Conservation (phyloP, 345 rosid species). For the Ricinus communis region DNA sequence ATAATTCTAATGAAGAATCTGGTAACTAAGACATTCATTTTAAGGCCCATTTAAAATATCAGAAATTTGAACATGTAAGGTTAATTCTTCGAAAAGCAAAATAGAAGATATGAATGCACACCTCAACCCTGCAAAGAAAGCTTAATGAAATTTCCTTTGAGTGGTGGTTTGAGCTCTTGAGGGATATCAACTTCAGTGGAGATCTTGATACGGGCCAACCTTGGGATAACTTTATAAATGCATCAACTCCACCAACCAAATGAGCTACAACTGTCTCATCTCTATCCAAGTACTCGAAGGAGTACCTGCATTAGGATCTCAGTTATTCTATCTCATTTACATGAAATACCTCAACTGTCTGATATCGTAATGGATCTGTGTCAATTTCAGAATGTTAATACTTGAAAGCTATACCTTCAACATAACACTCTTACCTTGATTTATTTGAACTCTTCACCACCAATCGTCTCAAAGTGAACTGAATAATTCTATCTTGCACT, state of each 20-base stretch:
- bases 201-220: conserved; percentile 68
- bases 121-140: conserved; percentile 65
- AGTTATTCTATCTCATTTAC: conserved; percentile 1
- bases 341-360: too few species aligned
- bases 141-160: conserved; percentile 54
- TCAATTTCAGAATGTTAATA: neutral
- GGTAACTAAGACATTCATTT: neutral
- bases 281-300: conserved; percentile 61
- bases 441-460: conserved; percentile 52
- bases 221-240: conserved; percentile 51
- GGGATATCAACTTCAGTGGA: conserved; percentile 48
- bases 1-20: neutral
- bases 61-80: neutral
- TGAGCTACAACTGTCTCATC: conserved; percentile 67
- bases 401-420: conserved; percentile 8
- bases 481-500: conserved; percentile 65
- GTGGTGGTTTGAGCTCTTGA: conserved; percentile 45
- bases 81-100: neutral
- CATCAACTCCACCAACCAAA: conserved; percentile 59
- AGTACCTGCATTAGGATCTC: conserved; percentile 47
- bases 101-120: conserved; percentile 18
- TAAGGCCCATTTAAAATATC: neutral
- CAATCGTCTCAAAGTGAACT: conserved; percentile 56
- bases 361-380: neutral
- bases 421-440: conserved; percentile 48